These are phyloP conservation scores for Naganishia vaughanmartiniae DNA, from an alignment of 768 basidiomycete genomes.

Conservation along the genomic window DNA sequence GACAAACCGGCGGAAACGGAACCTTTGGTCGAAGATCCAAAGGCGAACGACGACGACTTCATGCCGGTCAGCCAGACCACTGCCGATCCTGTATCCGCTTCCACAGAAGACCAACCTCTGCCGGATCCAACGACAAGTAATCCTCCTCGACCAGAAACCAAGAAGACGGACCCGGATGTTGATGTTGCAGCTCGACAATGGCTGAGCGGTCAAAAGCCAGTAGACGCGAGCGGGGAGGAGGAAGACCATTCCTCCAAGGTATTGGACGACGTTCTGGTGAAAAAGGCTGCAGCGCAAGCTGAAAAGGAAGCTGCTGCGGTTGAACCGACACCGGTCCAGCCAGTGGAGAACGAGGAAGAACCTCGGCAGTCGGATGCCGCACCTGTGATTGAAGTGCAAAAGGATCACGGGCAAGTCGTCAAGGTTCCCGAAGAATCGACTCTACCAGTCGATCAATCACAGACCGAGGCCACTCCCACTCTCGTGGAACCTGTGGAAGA, in stretches of 20 bases:
- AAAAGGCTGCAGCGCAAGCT: conserved; percentile 7
- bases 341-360: not conserved
- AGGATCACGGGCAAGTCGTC: conserved; percentile 5
- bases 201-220: conserved; percentile 18
- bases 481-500: not conserved
- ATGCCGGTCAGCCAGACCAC: not conserved
- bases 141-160: not conserved
- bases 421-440: not conserved
- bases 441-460: too few species aligned
- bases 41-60: not conserved
- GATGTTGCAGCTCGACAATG: conserved; percentile 24
- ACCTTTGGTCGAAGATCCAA: not conserved
- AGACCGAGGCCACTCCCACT: not conserved
- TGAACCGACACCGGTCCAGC: not conserved
- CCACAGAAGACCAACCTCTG: not conserved
- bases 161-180: conserved; percentile 5
- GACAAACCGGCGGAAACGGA: not conserved
- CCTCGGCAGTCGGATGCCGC: not conserved
- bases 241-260: conserved; percentile 10
- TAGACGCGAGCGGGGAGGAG: not conserved
- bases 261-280: not conserved
- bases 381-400: conserved; percentile 3
- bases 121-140: not conserved
- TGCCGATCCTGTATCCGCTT: not conserved
- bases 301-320: conserved; percentile 2